Base-by-base conservation (phyloP, 1,284 basidiomycete species). In the Phellopilus nigrolimitatus region DNA sequence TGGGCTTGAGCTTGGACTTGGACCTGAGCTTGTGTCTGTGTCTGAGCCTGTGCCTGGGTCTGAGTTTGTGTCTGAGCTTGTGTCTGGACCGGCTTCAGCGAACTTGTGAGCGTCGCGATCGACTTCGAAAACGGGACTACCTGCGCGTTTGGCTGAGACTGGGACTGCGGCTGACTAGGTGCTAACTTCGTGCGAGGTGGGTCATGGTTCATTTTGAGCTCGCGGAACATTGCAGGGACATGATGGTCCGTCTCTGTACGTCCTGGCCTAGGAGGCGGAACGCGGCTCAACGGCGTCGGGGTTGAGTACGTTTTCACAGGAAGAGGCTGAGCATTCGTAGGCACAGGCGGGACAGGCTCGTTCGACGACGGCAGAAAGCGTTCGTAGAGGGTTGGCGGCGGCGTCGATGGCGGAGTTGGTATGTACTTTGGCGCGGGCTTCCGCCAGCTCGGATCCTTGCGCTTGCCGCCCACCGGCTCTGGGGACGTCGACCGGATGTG, bases 401-500 rank as follows among this genome's bases (percentile, higher is more conserved):
- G 76, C 3, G 77, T 75, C 8, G 71, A 64, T 44, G 75, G 75
- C 12, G 78, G 80, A 10, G 82, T 80, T 33, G 82, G 82, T 25
- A 82, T 71, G 63, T 78, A 82, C 51, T 67, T 67, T 2, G 83
- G 82, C 33, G 75, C 82, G 33, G 82, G 82, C 62, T 85, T 85
- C 47, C 83, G 72, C 63, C 82, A 79, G 63, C 76, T 79, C 73
- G 75, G 76, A 60, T 64, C 67, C 61, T 68, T 64, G 47, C 69
- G 71, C 17, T 22, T 28, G 4, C 30, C 27, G 12, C 38, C 38
- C 34, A 19, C 30, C 10, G 42, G 21, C 42, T 54, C 52, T 4
- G 52, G 47, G 7, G 52, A 49, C 15, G 42, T 45, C 10, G 52
- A 39, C 7, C 47, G 41, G 7, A 13, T 33, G 22, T 49, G 28